Conservation (phyloP, 768 basidiomycete species). For the Chiua virens region DNA sequence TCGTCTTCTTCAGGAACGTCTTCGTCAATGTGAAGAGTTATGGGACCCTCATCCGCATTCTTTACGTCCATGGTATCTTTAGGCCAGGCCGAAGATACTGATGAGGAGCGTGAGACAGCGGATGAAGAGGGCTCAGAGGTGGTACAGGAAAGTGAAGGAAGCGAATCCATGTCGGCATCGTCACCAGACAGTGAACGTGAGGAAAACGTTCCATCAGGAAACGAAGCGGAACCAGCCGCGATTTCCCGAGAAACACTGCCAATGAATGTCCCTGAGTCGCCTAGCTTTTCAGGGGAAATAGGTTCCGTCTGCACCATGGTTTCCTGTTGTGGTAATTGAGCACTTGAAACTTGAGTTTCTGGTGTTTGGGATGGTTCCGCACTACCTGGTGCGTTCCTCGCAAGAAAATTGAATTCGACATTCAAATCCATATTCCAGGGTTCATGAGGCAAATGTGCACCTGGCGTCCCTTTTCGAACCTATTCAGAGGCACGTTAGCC, state of each 20-base stretch:
- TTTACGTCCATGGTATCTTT: constrained; percentile 19
- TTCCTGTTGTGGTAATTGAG: not conserved
- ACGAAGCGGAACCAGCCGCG: constrained; percentile 4
- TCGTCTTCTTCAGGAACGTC: constrained; percentile 26
- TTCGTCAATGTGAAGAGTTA: constrained; percentile 1
- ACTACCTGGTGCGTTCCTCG: not conserved
- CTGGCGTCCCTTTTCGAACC: constrained; percentile 42
- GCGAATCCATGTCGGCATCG: constrained; percentile 31
- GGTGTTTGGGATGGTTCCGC: constrained; percentile 1
- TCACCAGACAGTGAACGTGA: constrained; percentile 22
- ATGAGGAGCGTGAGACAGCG: constrained; percentile 45
- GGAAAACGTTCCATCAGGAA: constrained; percentile 21
- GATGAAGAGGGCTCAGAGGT: constrained; percentile 33
- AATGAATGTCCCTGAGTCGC: constrained; percentile 4
- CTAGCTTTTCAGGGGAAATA: not conserved
- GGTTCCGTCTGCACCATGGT: not conserved
- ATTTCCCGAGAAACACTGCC: constrained; percentile 8
- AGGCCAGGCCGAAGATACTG: constrained; percentile 35
- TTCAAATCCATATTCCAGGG: constrained; percentile 38
- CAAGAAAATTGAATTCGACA: constrained; percentile 8
- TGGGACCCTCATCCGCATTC: constrained; percentile 14
- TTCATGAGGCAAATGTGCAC: constrained; percentile 43
- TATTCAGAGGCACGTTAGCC: constrained; percentile 10
- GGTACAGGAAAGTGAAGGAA: constrained; percentile 35
- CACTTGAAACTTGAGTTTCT: not conserved